Evolutionary conservation across 345 rosid species (phyloP).

Genomic region (Jatropha curcas): DNA sequence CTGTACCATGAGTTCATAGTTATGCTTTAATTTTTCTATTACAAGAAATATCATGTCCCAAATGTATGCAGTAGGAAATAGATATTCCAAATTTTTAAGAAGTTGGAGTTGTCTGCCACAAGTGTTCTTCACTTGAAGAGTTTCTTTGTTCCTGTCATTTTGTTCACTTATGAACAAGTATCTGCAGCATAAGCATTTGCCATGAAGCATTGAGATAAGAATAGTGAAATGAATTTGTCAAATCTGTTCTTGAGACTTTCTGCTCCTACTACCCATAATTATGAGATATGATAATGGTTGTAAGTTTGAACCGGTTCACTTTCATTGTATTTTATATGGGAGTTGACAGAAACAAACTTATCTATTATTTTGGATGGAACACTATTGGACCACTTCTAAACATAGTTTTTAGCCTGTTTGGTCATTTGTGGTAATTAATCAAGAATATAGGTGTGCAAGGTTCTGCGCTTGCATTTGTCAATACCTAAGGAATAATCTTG

Average conservation of each 20-base stretch:
- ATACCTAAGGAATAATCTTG: background rate
- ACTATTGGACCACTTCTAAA: background rate
- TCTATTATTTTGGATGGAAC: background rate
- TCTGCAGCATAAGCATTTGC: background rate
- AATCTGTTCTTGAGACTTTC: background rate
- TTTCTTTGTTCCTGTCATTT: background rate
- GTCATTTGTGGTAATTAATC: background rate
- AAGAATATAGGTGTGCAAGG: too few relatives aligned
- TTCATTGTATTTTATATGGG: background rate
- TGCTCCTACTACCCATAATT: background rate
- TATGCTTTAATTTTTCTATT: background rate
- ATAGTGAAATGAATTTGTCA: background rate
- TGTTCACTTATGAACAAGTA: background rate
- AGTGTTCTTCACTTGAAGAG: background rate
- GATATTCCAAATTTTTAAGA: constrained; percentile 1
- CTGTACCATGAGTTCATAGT: background rate
- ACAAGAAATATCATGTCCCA: background rate
- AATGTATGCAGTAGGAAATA: background rate
- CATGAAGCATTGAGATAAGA: background rate
- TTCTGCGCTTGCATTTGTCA: too few relatives aligned
- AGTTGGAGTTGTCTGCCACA: background rate
- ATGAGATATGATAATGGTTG: background rate
- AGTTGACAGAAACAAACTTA: background rate
- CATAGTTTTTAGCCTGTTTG: background rate
- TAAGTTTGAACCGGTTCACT: background rate